Base-by-base conservation (phyloP, 2,329 filamentous ascomycete genomes). In the Davidsoniella eucalypti region DNA sequence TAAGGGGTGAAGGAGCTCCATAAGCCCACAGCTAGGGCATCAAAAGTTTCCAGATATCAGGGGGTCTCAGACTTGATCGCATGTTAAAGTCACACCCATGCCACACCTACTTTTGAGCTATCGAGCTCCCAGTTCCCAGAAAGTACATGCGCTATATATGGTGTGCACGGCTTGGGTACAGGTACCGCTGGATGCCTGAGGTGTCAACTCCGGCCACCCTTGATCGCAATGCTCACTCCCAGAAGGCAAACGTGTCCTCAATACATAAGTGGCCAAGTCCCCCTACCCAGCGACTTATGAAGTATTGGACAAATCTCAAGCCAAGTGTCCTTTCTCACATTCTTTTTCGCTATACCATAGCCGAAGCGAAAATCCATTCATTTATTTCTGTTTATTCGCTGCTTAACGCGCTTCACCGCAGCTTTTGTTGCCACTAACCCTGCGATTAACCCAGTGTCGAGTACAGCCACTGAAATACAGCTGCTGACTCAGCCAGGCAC, bases 191-290 rank as follows among this genome's bases (percentile, higher is more conserved):
- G 51, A 18, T 42, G 47, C 51, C 51, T 53, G 21, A 53, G 51
- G 51, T 39, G 25, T 47, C 38, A 16, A 49, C 21, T n/a, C 21
- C 18, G 17, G 17, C 41, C 38, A 21, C 44, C 44, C 25, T 17
- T n/a, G n/a, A 9, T 18, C 44, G 6, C 12, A 41, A 41, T 26
- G 33, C 41, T 33, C 45, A 49, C 47, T 21, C 47, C 44, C 39
- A 50, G 40, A 41, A n/a, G 37, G 43, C 43, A 47, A 52, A 54
- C 52, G 52, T 54, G 52, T 54, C 52, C 52, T 54, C 52, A 54
- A 50, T 54, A 54, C 50, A 49, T 54, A 54, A 54, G 50, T 49
- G 52, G 17, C 37, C 37, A 48, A 21, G 45, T 51, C 49, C 48
- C 52, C 44, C 23, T n/a, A 43, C 39, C 42, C 12, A 37, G 18